Evolutionary conservation across 2,329 filamentous ascomycete species (phyloP).

Genomic region (Aspergillus quadricinctus): DNA sequence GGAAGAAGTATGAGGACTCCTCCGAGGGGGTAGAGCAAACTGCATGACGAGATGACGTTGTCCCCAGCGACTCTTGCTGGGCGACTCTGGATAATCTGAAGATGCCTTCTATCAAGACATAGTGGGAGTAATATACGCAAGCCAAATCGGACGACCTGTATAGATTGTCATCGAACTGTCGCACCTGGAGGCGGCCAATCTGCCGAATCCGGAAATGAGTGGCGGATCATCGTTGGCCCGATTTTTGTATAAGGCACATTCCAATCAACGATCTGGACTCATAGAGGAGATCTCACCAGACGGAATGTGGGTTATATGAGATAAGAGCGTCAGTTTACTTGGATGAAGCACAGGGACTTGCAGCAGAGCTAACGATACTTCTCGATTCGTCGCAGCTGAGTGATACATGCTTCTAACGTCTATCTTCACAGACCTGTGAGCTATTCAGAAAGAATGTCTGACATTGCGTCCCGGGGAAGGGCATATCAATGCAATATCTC

Average conservation of each 20-base stretch:
- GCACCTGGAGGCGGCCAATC: constrained; percentile 4
- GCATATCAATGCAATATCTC: neutral
- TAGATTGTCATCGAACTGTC: neutral
- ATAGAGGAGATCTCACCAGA: neutral
- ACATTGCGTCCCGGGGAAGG: neutral
- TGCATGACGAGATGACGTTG: constrained; percentile 58
- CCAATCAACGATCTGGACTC: neutral
- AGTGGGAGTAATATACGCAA: neutral
- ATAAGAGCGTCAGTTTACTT: neutral
- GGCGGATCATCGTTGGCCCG: constrained; percentile 18
- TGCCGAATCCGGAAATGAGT: constrained; percentile 17
- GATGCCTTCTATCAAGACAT: neutral
- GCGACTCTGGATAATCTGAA: constrained; percentile 5
- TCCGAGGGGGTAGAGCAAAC: constrained; percentile 82
- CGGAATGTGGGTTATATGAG: neutral
- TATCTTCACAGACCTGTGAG: neutral
- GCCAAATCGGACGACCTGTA: neutral
- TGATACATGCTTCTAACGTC: neutral
- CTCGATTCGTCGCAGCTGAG: neutral
- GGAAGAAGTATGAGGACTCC: constrained; percentile 70
- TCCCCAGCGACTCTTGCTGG: constrained; percentile 20
- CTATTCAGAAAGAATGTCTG: neutral
- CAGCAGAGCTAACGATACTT: neutral
- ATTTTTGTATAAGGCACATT: neutral
- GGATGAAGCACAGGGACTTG: neutral